Percentiles rank a stretch among this genome's conserved stretches.
phyloP scores from a whole-genome alignment of 352 stramenopile species.

The Globisporangium lucens region DNA sequence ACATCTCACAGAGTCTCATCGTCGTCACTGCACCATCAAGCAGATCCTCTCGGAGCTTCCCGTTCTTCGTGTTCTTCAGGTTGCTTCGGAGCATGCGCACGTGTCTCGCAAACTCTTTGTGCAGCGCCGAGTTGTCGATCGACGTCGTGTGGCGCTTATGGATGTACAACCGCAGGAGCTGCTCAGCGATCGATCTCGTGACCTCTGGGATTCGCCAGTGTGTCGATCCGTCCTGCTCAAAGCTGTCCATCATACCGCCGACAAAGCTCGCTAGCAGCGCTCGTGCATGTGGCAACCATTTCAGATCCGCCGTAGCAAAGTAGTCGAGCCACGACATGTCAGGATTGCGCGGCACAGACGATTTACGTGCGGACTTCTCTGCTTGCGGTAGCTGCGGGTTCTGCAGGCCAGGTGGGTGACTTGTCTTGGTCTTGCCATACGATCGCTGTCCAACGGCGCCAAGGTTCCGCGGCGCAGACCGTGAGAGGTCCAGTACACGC shows the following conservation, averaged over 20 bases:
- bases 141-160: constrained; percentile 24
- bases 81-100: constrained; percentile 55
- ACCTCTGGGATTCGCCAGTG: constrained; percentile 18
- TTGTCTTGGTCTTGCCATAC: constrained; percentile 3
- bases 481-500: background rate
- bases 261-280: constrained; percentile 36
- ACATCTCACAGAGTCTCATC: constrained; percentile 36
- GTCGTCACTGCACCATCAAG: constrained; percentile 25
- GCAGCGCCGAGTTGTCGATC: constrained; percentile 28
- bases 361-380: background rate
- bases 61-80: constrained; percentile 36
- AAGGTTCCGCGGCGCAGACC: background rate
- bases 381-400: background rate
- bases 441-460: background rate
- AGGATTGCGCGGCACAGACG: constrained; percentile 17
- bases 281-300: constrained; percentile 34
- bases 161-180: constrained; percentile 34
- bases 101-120: constrained; percentile 44
- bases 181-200: constrained; percentile 26
- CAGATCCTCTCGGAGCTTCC: constrained; percentile 38
- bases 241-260: constrained; percentile 32
- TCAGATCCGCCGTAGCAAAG: constrained; percentile 29
- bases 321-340: constrained; percentile 34
- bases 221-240: constrained; percentile 28
- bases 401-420: background rate